These are phyloP conservation scores for Metarhizium robertsii DNA, from an alignment of 2,329 filamentous ascomycete genomes.

Conservation along the genomic window DNA sequence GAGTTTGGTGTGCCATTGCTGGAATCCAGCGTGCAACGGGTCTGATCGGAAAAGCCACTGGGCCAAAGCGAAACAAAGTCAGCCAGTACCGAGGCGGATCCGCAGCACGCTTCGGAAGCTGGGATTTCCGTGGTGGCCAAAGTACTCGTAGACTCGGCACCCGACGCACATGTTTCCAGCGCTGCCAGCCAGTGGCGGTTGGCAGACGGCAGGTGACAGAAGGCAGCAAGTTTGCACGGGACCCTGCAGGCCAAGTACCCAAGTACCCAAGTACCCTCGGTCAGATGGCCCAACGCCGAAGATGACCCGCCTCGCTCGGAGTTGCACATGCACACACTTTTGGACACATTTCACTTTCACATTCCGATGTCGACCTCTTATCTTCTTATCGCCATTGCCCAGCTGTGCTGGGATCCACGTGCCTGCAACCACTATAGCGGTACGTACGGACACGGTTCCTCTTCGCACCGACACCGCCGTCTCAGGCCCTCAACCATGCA, in stretches of 20 bases:
- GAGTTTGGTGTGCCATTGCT: background rate
- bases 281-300: background rate
- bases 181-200: no score
- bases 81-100: constrained; percentile 4
- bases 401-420: constrained; percentile 5
- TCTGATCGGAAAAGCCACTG: background rate
- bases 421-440: background rate
- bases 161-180: no score
- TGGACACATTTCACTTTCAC: background rate
- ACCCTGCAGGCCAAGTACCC: background rate
- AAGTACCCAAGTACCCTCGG: background rate
- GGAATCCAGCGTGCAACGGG: background rate
- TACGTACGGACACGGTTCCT: background rate
- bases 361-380: background rate
- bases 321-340: background rate
- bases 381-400: background rate
- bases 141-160: background rate
- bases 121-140: no score
- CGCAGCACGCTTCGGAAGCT: background rate
- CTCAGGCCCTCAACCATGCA: no score
- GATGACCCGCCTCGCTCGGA: background rate
- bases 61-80: background rate
- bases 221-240: background rate
- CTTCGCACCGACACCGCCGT: background rate
- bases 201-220: no score